Base-by-base conservation (phyloP, 345 rosid species). In the Populus ilicifolia region DNA sequence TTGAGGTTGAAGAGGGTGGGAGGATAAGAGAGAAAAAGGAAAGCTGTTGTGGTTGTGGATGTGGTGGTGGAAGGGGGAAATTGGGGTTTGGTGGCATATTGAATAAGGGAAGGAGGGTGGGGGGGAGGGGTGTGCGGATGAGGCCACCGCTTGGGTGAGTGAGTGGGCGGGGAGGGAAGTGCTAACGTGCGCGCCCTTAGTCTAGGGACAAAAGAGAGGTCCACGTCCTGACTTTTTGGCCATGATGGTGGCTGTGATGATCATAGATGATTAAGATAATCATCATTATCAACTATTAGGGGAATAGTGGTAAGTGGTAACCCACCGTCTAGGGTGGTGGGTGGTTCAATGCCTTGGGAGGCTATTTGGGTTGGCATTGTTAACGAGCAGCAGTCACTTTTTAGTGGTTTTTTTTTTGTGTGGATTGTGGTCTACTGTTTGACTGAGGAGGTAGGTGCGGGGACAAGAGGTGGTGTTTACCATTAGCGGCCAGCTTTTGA, bases 31-130 rank as follows among this genome's bases (percentile, higher is more conserved):
- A 61, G 62, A 0, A n/a, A n/a, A 38, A n/a, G 50, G 5, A 23
- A 25, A n/a, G 44, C 7, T 17, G 68, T 2, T 1, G 68, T 25
- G 68, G 68, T 8, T 41, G 73, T 17, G 64, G 74, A 50, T 61
- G 79, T 77, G 76, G 82, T 64, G 75, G 84, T 29, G 83, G 79
- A 71, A n/a, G 63, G 77, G 81, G 68, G 81, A 50, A 67, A 77
- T 85, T 78, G 86, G 89, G 80, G 81, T 78, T 80, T 70, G 89
- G 80, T 68, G 88, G 67, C 87, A 86, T 86, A 85, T 83, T 87
- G 82, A 72, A 25, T 72, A 33, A 21, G 27, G 50, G 54, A 70
- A 41, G 52, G 72, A 78, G 6, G 62, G 70, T 71, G 79, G 80
- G 78, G 71, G 77, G 83, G 87, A 79, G 85, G 86, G 70, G 80